phyloP scores from a whole-genome alignment of 345 rosid species.

The Hirschfeldia incana region DNA sequence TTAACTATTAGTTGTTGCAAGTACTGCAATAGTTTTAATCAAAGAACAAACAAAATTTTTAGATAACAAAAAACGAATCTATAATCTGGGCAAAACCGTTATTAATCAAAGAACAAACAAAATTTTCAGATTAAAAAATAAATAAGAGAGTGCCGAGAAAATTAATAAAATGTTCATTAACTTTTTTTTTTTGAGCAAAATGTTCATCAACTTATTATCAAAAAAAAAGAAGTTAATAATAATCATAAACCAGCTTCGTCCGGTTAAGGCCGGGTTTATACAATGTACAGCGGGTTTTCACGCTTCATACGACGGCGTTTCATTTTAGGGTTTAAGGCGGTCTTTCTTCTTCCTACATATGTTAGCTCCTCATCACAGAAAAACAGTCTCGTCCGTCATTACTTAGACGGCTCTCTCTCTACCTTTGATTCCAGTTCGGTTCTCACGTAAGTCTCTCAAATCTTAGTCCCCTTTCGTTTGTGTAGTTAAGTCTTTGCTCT shows the following conservation, averaged over 20 bases:
- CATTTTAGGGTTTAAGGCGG: neutral
- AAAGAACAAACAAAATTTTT: neutral
- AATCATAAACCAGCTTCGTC: neutral
- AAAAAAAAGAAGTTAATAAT: no score
- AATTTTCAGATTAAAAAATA: no score
- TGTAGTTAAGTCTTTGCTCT: neutral
- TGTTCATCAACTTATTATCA: neutral
- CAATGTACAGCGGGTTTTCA: neutral
- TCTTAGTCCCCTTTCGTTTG: neutral
- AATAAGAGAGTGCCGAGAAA: neutral
- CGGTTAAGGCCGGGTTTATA: neutral
- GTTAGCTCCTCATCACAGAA: neutral
- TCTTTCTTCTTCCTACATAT: neutral
- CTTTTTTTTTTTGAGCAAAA: no score
- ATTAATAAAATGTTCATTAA: no score
- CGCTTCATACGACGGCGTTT: conserved; percentile 5
- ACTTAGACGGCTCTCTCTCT: conserved; percentile 19
- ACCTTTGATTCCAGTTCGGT: neutral
- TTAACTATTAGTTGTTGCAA: neutral
- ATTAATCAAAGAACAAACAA: neutral
- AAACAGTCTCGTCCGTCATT: conserved; percentile 27
- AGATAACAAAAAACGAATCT: no score
- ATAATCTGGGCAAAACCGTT: neutral
- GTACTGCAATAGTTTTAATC: neutral
- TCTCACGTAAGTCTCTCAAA: conserved; percentile 13